Evolutionary conservation across 2,329 filamentous ascomycete species (phyloP).

Genomic region (Helotiales sp.): DNA sequence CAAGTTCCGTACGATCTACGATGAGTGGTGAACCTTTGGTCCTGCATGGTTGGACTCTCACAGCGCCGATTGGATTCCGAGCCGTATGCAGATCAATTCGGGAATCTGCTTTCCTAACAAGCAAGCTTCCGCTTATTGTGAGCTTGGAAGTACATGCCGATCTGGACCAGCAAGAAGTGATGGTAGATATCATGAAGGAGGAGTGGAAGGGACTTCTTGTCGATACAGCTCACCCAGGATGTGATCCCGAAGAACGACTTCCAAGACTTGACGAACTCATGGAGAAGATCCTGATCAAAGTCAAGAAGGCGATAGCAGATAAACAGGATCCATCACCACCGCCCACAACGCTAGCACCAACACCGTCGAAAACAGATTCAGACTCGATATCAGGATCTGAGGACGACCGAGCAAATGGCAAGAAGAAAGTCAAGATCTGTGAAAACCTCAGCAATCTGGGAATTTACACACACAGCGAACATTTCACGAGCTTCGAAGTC

Average conservation of each 20-base stretch:
- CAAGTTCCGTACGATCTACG: constrained; percentile 36
- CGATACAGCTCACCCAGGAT: constrained; percentile 55
- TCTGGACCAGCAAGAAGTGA: constrained; percentile 81
- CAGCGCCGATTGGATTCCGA: constrained; percentile 83
- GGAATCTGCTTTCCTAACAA: constrained; percentile 77
- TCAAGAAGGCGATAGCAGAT: constrained; percentile 60
- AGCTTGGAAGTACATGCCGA: constrained; percentile 91
- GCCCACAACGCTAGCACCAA: constrained; percentile 31
- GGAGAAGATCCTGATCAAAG: constrained; percentile 83
- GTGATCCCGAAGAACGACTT: constrained; percentile 57
- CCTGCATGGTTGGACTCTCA: constrained; percentile 85
- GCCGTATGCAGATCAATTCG: constrained; percentile 82
- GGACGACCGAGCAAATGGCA: constrained; percentile 38
- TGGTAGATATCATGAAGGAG: constrained; percentile 93
- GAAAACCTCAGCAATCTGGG: constrained; percentile 75
- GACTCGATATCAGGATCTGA: constrained; percentile 42
- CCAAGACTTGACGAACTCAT: constrained; percentile 74
- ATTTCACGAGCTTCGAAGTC: constrained; percentile 74
- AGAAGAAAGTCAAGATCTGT: constrained; percentile 61
- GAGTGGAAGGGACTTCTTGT: constrained; percentile 81
- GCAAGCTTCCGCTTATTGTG: constrained; percentile 82
- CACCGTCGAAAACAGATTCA: constrained; percentile 26
- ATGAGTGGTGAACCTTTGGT: constrained; percentile 72
- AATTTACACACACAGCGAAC: constrained; percentile 85
- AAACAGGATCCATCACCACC: constrained; percentile 25